A percentile compares a stretch with the other conserved stretches of the same genome.
Conservation (phyloP, 2,329 filamentous ascomycete species). For the Diaporthe batatas region DNA sequence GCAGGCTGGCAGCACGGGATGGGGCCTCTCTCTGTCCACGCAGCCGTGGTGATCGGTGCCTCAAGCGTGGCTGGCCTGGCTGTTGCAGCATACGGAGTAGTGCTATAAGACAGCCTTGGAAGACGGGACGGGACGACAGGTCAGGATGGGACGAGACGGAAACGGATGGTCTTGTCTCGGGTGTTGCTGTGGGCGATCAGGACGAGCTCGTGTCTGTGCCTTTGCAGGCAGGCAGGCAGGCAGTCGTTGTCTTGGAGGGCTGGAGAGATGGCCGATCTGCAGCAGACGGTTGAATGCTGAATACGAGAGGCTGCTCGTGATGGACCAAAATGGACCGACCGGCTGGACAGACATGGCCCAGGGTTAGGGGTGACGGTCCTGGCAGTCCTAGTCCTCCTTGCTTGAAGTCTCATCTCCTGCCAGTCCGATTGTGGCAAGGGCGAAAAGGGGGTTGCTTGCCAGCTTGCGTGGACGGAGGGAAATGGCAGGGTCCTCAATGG, state of each 20-base stretch:
- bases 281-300: not conserved
- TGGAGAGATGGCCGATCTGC: too few species aligned
- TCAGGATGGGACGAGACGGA: not conserved
- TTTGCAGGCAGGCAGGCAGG: not conserved
- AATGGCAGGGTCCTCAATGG: too few species aligned
- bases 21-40: not conserved
- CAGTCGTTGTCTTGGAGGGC: not conserved
- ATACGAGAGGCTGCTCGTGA: constrained; percentile 28
- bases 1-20: constrained; percentile 7
- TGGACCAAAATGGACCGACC: not conserved
- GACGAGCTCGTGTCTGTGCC: not conserved
- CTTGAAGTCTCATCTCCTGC: not conserved
- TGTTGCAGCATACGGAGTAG: not conserved
- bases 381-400: not conserved
- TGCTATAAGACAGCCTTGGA: not conserved
- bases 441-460: constrained; percentile 31
- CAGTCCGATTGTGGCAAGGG: constrained; percentile 29
- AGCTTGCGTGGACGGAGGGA: constrained; percentile 19
- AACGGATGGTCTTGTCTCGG: not conserved
- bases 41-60: not conserved
- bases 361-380: not conserved
- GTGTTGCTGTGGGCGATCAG: not conserved
- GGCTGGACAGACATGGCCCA: too few species aligned
- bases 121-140: not conserved
- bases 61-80: constrained; percentile 1